Evolutionary conservation across 176 grass and related monocot species (phyloP).

Genomic region (Hordeum vulgare): MorexV3_pseudomolecules_assembly NC_058523.1:484011743-484012242

Average conservation of each 20-base stretch:
- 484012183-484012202: not conserved
- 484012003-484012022: not conserved
- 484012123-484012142: not conserved
- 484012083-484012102: not conserved
- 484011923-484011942: too few relatives aligned
- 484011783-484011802: not conserved
- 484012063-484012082: slow-evolving; percentile 6
- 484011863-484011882: not conserved
- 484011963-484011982: not conserved
- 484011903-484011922: too few relatives aligned
- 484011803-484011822: not conserved
- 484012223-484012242: not conserved
- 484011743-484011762: too few relatives aligned
- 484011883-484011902: not conserved
- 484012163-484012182: not conserved
- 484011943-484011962: not conserved
- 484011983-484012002: not conserved
- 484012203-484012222: not conserved
- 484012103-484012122: not conserved
- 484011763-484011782: too few relatives aligned
- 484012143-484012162: not conserved
- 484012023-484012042: not conserved
- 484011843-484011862: not conserved
- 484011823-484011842: not conserved
- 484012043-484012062: not conserved